These are phyloP conservation scores for Senecio squalidus DNA, from an alignment of 140 eudicot genomes.

Conservation along the genomic window DNA sequence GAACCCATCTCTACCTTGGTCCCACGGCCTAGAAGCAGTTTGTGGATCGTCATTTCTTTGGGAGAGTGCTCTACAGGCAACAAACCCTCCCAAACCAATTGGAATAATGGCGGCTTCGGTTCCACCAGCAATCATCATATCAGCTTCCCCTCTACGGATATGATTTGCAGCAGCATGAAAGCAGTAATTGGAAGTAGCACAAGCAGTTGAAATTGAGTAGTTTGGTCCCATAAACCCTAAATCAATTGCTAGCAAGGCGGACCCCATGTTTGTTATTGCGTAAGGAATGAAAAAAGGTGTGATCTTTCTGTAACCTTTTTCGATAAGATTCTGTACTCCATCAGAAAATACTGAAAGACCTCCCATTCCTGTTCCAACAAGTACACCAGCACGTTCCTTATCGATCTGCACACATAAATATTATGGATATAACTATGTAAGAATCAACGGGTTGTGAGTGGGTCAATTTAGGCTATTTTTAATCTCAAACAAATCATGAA, in stretches of 20 bases:
- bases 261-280: constrained; percentile 93
- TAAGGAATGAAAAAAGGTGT: constrained; percentile 93
- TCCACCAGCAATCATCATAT: constrained; percentile 66
- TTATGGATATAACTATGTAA: background rate
- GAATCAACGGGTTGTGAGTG: too few species aligned
- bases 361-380: constrained; percentile 98
- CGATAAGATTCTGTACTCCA: constrained; percentile 79
- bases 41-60: constrained; percentile 59
- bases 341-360: constrained; percentile 87
- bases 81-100: constrained; percentile 60
- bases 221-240: constrained; percentile 92
- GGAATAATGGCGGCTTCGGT: constrained; percentile 60
- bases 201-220: constrained; percentile 58
- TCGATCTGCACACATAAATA: constrained; percentile 69
- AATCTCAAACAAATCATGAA: background rate
- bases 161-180: constrained; percentile 62
- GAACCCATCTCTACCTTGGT: constrained; percentile 88
- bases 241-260: constrained; percentile 91
- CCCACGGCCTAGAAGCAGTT: constrained; percentile 98
- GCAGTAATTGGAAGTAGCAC: constrained; percentile 61
- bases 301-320: constrained; percentile 79
- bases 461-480: too few species aligned
- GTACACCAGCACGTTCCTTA: constrained; percentile 85
- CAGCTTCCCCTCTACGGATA: constrained; percentile 59
- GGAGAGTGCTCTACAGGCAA: constrained; percentile 57